Percentiles rank a stretch among this genome's conserved stretches.
phyloP scores from a whole-genome alignment of 2,329 filamentous ascomycete species.

The Fusarium annulatum region DNA sequence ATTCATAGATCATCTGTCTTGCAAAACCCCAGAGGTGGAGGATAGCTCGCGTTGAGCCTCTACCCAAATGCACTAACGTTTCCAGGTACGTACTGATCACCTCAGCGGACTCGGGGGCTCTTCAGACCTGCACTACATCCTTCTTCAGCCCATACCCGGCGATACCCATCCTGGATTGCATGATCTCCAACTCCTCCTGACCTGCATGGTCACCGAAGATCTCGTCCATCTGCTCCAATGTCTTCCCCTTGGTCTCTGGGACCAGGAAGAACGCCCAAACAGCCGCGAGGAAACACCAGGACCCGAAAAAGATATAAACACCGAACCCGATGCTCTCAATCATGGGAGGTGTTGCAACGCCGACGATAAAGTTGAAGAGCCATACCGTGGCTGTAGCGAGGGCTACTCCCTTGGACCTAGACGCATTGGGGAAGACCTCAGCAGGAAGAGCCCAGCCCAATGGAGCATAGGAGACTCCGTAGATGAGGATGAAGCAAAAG shows the following conservation, averaged over 20 bases:
- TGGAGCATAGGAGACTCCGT: conserved; percentile 46
- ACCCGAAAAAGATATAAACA: conserved; percentile 65
- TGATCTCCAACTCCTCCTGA: conserved; percentile 8
- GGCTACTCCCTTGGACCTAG: conserved; percentile 52
- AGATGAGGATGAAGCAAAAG: conserved; percentile 14
- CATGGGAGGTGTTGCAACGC: conserved; percentile 65
- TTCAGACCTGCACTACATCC: background rate
- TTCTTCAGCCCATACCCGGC: background rate
- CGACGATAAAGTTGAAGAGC: conserved; percentile 53
- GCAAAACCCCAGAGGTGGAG: fast-evolving
- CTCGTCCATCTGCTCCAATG: conserved; percentile 36
- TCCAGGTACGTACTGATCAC: too few species aligned
- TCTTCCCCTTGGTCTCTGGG: conserved; percentile 34
- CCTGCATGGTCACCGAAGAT: conserved; percentile 24
- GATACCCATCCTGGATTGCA: background rate
- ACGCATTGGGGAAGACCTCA: conserved; percentile 52
- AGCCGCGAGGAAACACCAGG: conserved; percentile 60
- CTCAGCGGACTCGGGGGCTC: background rate
- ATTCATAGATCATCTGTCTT: background rate
- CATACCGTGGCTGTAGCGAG: conserved; percentile 50
- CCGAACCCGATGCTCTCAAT: conserved; percentile 61
- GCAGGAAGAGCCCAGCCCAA: conserved; percentile 51
- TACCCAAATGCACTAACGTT: too few species aligned
- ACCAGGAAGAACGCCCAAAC: conserved; percentile 49
- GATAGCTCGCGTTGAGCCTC: fast-evolving